Conservation (phyloP, 768 basidiomycete species). For the Leccinum boreale region DNA sequence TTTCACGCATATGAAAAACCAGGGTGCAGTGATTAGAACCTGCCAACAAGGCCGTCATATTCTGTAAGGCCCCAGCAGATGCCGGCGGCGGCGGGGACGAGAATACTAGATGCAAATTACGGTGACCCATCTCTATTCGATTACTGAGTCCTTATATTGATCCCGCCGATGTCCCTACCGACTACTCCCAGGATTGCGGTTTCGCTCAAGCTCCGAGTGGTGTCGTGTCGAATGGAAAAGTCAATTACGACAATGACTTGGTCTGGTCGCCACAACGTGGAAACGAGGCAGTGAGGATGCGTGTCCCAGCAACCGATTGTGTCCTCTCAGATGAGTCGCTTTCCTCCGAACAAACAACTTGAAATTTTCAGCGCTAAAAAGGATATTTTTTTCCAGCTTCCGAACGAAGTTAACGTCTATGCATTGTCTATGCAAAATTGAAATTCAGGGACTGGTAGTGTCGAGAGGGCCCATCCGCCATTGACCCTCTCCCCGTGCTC, state of each 20-base stretch:
- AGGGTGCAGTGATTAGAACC: not conserved
- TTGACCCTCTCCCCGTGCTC: conserved; percentile 24
- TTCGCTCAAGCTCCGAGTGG: not conserved
- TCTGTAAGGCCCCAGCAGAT: not conserved
- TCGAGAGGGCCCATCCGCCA: conserved; percentile 69
- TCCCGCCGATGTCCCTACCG: not conserved
- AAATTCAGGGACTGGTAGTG: conserved; percentile 39
- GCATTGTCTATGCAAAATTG: no score
- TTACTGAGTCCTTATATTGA: not conserved
- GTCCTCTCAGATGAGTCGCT: not conserved
- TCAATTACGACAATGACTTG: not conserved
- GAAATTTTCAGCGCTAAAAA: not conserved
- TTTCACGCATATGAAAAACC: not conserved
- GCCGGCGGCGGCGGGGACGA: not conserved
- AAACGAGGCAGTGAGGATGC: not conserved
- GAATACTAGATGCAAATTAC: not conserved
- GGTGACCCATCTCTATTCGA: not conserved
- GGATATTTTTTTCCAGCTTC: no score
- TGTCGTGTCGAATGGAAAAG: not conserved
- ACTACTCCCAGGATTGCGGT: not conserved
- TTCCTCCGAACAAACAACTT: not conserved
- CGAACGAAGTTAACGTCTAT: no score
- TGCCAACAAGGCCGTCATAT: not conserved
- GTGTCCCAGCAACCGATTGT: not conserved
- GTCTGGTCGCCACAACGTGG: not conserved